Evolutionary conservation across 495 filamentous ascomycete genomes (phyloP), one percentile per base, ranked within the genome.

Genomic region (Oidiodendron maius): DNA sequence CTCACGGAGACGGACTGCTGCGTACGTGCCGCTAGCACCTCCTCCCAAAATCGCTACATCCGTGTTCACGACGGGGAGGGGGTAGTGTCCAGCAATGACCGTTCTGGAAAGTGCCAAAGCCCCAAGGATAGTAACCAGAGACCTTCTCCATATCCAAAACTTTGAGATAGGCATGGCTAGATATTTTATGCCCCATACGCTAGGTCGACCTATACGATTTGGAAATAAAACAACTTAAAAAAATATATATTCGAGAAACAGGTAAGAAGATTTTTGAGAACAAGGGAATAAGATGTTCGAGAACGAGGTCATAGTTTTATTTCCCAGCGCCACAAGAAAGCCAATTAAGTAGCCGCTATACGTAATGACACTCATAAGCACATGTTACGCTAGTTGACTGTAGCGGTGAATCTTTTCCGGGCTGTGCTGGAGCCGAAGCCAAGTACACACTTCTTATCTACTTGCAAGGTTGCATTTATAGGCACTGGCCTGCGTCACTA

Each of bases 1-100:
- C 52, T 71, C 64, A 15, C 64, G 64, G 18, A 69, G 58, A n/a
- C 60, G 60, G 41, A 73, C 69, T 10, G 69, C 72, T 26, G 71
- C 64, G 51, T 74, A 72, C 20, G 71, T 63, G 35, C 71, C 72
- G 1, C 71, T 63, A 20, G 66, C 67, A 35, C 72, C 71, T 21
- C 72, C 71, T 28, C 72, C 71, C 22, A 76, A 57, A 42, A 76
- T 61, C 38, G 53, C 66, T 40, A 74, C 64, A 58, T 48, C 45
- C 34, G 32, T 48, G 30, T 48, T 48, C 21, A 48, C 45, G 45
- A 48, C 26, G 9, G 45, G 45, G 45, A 48, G 45, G 25, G 45
- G 32, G 45, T 48, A 39, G 30, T 38, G 18, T 48, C 35, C 45
- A 22, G 32, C 35, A 48, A 48, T 48, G 6, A 26, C 45, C 34